phyloP scores from a whole-genome alignment of 768 basidiomycete species.

The Auriscalpium orientale region DNA sequence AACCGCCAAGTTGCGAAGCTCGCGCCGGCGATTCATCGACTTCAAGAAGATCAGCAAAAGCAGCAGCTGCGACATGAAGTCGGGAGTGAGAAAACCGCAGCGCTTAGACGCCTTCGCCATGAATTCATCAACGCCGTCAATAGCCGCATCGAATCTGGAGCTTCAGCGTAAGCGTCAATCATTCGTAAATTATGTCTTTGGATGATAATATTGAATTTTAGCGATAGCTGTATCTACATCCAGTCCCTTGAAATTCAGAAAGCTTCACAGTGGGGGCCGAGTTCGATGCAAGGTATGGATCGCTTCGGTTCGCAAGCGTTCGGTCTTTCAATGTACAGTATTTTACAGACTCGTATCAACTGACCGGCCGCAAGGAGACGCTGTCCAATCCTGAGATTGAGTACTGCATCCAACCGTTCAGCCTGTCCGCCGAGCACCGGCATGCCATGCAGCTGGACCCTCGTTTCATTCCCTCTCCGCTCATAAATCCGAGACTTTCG shows the following conservation, averaged over 20 bases:
- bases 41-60: constrained; percentile 4
- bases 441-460: constrained; percentile 8
- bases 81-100: neutral
- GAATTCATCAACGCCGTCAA: constrained; percentile 7
- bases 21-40: neutral
- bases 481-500: no score
- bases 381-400: neutral
- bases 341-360: constrained; percentile 1
- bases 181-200: neutral
- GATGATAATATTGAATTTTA: neutral
- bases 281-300: neutral
- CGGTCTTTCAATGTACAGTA: no score
- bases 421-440: constrained; percentile 2
- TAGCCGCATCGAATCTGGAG: no score
- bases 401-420: neutral
- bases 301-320: no score
- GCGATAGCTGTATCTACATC: neutral
- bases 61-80: constrained; percentile 3
- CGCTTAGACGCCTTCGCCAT: neutral
- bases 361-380: constrained; percentile 1
- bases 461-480: constrained; percentile 3
- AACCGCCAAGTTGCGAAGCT: neutral
- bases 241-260: neutral
- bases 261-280: no score
- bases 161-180: neutral